phyloP scores from a whole-genome alignment of 306 rosid genomes.

The Quercus aquifolioides region DNA sequence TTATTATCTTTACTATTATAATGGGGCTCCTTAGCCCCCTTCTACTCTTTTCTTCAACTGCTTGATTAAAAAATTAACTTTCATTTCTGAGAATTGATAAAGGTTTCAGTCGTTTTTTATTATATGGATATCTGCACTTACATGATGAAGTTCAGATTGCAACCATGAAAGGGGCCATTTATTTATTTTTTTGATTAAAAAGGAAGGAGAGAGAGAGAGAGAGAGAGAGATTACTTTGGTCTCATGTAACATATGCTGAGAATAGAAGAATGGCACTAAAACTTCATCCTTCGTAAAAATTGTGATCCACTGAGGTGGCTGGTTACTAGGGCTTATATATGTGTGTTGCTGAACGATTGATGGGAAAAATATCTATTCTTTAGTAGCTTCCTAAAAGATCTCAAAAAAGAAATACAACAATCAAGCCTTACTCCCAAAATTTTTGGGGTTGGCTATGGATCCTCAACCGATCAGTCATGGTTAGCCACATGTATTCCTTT shows the following conservation, averaged over 20 bases:
- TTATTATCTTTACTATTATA: not conserved
- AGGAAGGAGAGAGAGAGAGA: not conserved
- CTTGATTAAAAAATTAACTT: not conserved
- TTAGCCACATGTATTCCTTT: too few species aligned
- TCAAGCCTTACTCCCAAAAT: too few species aligned
- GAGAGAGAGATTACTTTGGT: not conserved
- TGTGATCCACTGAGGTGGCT: not conserved
- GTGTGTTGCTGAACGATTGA: not conserved
- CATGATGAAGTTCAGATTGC: not conserved
- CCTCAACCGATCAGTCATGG: too few species aligned
- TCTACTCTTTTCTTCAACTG: not conserved
- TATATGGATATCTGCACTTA: not conserved
- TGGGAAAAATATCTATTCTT: not conserved
- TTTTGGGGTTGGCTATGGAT: too few species aligned
- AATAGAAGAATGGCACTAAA: not conserved
- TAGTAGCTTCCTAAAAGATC: not conserved
- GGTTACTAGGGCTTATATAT: not conserved
- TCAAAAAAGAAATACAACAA: too few species aligned
- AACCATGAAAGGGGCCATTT: not conserved
- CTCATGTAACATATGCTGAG: not conserved
- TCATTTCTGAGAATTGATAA: not conserved
- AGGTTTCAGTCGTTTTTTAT: not conserved
- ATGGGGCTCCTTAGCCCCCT: not conserved
- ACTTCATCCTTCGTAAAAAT: not conserved
- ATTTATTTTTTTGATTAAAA: too few species aligned